Evolutionary conservation across 495 filamentous ascomycete genomes (phyloP).

Genomic region (Trypethelium eluteriae): DNA sequence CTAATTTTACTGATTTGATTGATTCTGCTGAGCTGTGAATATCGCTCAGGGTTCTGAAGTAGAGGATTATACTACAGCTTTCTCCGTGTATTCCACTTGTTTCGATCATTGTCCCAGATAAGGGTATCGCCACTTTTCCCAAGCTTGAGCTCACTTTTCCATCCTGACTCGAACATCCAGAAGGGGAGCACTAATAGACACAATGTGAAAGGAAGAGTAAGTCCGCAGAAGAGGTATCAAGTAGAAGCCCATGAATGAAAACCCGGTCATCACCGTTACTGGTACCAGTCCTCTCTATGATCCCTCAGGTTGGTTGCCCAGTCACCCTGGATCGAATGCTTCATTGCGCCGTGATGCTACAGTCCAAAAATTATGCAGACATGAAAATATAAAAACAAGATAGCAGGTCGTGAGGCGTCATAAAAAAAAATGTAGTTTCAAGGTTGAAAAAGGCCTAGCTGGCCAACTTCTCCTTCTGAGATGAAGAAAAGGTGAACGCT

Average conservation of each 20-base stretch:
- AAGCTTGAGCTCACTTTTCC: neutral
- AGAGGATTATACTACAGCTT: slow-evolving; percentile 3
- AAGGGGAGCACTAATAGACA: neutral
- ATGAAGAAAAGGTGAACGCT: slow-evolving; percentile 3
- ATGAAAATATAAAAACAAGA: slow-evolving; percentile 7
- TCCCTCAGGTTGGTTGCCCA: neutral
- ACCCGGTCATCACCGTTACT: slow-evolving; percentile 7
- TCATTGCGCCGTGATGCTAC: slow-evolving; percentile 1
- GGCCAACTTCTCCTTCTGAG: neutral
- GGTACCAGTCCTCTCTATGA: neutral
- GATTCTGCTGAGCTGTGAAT: neutral
- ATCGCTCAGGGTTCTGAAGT: neutral
- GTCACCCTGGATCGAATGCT: neutral
- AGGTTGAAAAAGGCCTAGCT: slow-evolving; percentile 1
- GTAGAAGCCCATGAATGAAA: neutral
- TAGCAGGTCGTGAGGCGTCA: neutral
- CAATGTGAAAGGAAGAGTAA: neutral
- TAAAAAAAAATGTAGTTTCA: neutral
- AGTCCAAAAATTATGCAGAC: slow-evolving; percentile 2
- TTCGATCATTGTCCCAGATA: neutral
- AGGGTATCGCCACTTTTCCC: neutral
- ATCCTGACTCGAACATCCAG: neutral
- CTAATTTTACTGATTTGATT: slow-evolving; percentile 8
- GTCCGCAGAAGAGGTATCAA: slow-evolving; percentile 3
- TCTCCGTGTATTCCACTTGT: neutral